Percentiles rank a stretch among this genome's conserved stretches.
phyloP scores from a whole-genome alignment of 2,329 filamentous ascomycete genomes.

The Albifimbria verrucaria region DNA sequence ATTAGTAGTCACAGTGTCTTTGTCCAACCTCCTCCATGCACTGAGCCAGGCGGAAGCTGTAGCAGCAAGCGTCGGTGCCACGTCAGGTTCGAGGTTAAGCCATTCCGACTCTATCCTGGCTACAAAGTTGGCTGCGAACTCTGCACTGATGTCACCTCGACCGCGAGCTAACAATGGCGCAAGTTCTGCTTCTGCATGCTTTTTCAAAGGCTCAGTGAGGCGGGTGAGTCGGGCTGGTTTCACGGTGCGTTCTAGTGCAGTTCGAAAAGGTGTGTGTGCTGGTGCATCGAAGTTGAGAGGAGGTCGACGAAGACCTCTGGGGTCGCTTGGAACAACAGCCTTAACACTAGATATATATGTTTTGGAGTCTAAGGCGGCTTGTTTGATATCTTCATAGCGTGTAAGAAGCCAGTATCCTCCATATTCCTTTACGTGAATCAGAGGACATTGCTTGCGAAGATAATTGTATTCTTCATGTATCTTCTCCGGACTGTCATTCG shows the following conservation, averaged over 20 bases:
- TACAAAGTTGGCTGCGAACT: not conserved
- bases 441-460: not conserved
- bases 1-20: not conserved
- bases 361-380: not conserved
- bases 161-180: not conserved
- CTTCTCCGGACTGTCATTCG: not conserved
- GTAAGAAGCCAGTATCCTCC: not conserved
- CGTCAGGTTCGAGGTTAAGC: not conserved
- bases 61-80: not conserved
- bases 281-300: not conserved
- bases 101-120: not conserved
- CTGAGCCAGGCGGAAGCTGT: not conserved
- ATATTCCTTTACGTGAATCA: not conserved
- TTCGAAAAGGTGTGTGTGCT: not conserved
- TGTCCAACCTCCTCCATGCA: not conserved
- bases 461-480: not conserved
- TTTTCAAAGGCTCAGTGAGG: not conserved
- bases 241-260: not conserved
- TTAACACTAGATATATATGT: not conserved
- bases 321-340: not conserved
- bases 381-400: not conserved
- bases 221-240: not conserved
- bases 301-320: not conserved
- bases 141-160: not conserved
- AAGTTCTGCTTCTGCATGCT: not conserved